These are phyloP conservation scores for Aspergillus quadrilineatus DNA, from an alignment of 2,329 filamentous ascomycete species.

Conservation along the genomic window DNA sequence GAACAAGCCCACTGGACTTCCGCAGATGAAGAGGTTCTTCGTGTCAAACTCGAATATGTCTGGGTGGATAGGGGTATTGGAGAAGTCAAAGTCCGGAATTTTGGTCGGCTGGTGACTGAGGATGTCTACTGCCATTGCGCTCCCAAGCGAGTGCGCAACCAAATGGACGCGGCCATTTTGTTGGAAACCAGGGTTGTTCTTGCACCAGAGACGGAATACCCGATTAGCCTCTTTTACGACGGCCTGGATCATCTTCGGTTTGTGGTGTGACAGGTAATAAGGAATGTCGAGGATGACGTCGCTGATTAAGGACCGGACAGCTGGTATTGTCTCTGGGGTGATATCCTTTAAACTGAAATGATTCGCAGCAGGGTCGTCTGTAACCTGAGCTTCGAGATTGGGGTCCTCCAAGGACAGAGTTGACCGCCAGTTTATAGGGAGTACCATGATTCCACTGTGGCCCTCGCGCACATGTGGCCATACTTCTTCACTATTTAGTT, in stretches of 20 bases:
- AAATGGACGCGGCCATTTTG: constrained; percentile 82
- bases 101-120: constrained; percentile 82
- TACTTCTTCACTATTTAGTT: constrained; percentile 72
- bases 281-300: constrained; percentile 99
- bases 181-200: constrained; percentile 84
- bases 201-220: constrained; percentile 93
- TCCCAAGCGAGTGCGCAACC: constrained; percentile 89
- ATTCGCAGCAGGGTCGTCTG: constrained; percentile 58
- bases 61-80: constrained; percentile 41
- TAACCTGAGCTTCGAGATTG: constrained; percentile 54
- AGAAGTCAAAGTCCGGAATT: constrained; percentile 53
- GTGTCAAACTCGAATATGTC: constrained; percentile 87
- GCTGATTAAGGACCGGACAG: constrained; percentile 88
- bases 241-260: constrained; percentile 88
- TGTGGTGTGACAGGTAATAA: constrained; percentile 95
- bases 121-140: constrained; percentile 90
- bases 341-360: constrained; percentile 78
- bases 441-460: constrained; percentile 88
- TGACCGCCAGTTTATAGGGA: constrained; percentile 93
- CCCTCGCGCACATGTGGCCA: constrained; percentile 70
- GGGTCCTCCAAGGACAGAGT: constrained; percentile 84
- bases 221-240: constrained; percentile 88
- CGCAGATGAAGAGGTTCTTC: constrained; percentile 81
- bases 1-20: constrained; percentile 91
- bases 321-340: constrained; percentile 84